Conservation (phyloP, 176 grass and related monocot genomes). For the Elymus sibiricus region DNA sequence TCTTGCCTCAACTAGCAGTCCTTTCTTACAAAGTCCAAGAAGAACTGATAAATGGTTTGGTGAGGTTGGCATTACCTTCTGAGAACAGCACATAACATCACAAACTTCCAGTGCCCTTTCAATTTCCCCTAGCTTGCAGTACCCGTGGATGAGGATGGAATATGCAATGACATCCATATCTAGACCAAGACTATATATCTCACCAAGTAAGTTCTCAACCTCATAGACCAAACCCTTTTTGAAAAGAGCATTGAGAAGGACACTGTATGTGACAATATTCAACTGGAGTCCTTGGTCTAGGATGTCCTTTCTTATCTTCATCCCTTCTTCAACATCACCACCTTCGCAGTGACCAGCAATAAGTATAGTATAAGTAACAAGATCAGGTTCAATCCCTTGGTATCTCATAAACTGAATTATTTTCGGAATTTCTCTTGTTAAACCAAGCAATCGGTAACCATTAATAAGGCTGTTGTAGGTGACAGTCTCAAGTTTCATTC, state of each 20-base stretch:
- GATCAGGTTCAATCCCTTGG: slow-evolving; percentile 70
- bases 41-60: slow-evolving; percentile 64
- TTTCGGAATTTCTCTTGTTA: slow-evolving; percentile 55
- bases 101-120: slow-evolving; percentile 76
- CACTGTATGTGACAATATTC: slow-evolving; percentile 91
- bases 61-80: slow-evolving; percentile 59
- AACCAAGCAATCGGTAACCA: slow-evolving; percentile 58
- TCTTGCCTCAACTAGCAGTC: slow-evolving; percentile 65
- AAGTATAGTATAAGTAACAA: slow-evolving; percentile 88
- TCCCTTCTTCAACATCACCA: slow-evolving; percentile 77
- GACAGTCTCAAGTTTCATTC: slow-evolving; percentile 53
- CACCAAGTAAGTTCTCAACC: slow-evolving; percentile 69
- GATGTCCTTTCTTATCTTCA: slow-evolving; percentile 75
- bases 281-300: slow-evolving; percentile 60
- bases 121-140: slow-evolving; percentile 78
- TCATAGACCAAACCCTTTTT: slow-evolving; percentile 68
- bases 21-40: slow-evolving; percentile 70
- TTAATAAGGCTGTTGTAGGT: slow-evolving; percentile 89
- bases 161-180: slow-evolving; percentile 87
- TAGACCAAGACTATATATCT: slow-evolving; percentile 71
- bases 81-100: slow-evolving; percentile 55
- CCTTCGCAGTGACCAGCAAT: slow-evolving; percentile 64
- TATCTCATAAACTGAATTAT: slow-evolving; percentile 64
- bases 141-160: slow-evolving; percentile 87
- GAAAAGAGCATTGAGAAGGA: slow-evolving; percentile 71